Evolutionary conservation across 768 basidiomycete genomes (phyloP).

Genomic region (Collybiopsis luxurians): DNA sequence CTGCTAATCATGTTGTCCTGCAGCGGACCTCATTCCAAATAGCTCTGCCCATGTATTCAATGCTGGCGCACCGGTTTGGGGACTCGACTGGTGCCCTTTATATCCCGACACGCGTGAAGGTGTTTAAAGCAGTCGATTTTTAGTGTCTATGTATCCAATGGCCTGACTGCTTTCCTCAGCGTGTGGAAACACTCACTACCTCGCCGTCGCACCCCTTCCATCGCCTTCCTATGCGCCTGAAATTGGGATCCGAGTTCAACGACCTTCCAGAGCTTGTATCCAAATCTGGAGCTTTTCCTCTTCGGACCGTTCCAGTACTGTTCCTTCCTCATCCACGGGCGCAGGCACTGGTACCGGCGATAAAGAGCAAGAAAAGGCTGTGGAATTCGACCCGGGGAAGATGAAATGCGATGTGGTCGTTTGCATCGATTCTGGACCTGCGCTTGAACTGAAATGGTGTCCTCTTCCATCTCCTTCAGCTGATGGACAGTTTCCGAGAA

Average conservation of each 20-base stretch:
- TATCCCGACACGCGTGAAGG: conserved; percentile 53
- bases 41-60: conserved; percentile 73
- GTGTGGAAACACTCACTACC: conserved; percentile 64
- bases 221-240: conserved; percentile 60
- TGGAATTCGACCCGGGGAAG: conserved; percentile 37
- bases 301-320: too few species aligned
- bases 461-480: conserved; percentile 70
- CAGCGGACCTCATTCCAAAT: conserved; percentile 60
- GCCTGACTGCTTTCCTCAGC: conserved; percentile 31
- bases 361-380: conserved; percentile 17
- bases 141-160: neutral
- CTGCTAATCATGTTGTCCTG: conserved; percentile 2
- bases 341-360: neutral
- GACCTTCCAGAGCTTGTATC: conserved; percentile 64
- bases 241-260: conserved; percentile 56
- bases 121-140: conserved; percentile 26
- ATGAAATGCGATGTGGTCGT: conserved; percentile 83
- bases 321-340: too few species aligned
- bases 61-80: conserved; percentile 89
- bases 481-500: conserved; percentile 36
- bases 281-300: conserved; percentile 80
- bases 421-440: conserved; percentile 79
- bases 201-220: conserved; percentile 79
- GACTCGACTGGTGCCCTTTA: conserved; percentile 91
- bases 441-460: conserved; percentile 88